phyloP scores from a whole-genome alignment of 2,329 filamentous ascomycete species.

The Neobulgaria alba region DNA sequence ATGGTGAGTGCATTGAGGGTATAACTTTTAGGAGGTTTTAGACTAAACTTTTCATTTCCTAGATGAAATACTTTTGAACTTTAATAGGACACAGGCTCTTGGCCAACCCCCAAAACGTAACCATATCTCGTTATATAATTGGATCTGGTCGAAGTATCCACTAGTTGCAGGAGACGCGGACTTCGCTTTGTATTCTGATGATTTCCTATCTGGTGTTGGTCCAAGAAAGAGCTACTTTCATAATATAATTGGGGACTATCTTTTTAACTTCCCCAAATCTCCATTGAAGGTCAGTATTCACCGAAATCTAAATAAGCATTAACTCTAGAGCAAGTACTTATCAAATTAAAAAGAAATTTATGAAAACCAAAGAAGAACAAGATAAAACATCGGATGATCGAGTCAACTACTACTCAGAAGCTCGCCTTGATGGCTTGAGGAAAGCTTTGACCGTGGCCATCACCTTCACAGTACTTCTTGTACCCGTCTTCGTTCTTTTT shows the following conservation, averaged over 20 bases:
- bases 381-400: not conserved
- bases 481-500: conserved; percentile 11
- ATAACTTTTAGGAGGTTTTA: not conserved
- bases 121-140: conserved; percentile 12
- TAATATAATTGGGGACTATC: conserved; percentile 4
- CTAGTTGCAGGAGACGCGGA: conserved; percentile 4
- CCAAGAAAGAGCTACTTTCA: conserved; percentile 6
- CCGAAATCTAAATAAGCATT: no score
- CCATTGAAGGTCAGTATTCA: conserved; percentile 4
- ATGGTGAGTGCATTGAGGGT: not conserved
- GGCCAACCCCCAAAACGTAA: conserved; percentile 4
- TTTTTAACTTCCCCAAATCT: conserved; percentile 5
- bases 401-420: conserved; percentile 6
- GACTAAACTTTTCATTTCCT: not conserved
- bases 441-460: conserved; percentile 6
- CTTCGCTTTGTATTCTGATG: conserved; percentile 7
- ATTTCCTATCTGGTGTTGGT: conserved; percentile 7
- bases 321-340: no score
- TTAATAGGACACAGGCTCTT: conserved; percentile 1
- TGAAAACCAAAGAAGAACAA: not conserved
- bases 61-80: conserved; percentile 6
- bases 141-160: conserved; percentile 7
- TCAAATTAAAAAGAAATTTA: not conserved
- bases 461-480: conserved; percentile 4
- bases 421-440: conserved; percentile 4